Conservation (phyloP, 345 rosid species). For the Jatropha curcas region DNA sequence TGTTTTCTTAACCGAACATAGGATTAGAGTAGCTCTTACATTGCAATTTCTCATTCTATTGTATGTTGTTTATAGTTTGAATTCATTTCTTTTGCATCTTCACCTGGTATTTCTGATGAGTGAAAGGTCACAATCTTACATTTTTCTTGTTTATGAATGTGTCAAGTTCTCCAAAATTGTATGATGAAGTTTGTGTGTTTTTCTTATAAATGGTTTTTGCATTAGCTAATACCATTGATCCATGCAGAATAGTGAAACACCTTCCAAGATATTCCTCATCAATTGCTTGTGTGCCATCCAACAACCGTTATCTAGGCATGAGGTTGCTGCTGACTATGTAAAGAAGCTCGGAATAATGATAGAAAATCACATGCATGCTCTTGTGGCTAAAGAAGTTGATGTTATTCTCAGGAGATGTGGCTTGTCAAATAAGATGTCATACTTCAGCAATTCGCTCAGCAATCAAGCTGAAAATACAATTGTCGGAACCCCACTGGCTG, state of each 20-base stretch:
- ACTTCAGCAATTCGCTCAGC: constrained; percentile 44
- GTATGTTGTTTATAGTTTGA: no score
- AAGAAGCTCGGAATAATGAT: constrained; percentile 72
- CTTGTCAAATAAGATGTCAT: constrained; percentile 64
- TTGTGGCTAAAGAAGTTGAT: constrained; percentile 87
- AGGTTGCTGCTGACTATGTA: constrained; percentile 69
- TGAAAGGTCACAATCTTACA: neutral
- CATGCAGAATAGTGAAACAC: constrained; percentile 76
- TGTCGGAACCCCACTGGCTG: constrained; percentile 58
- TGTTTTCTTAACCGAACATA: no score
- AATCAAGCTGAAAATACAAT: constrained; percentile 34
- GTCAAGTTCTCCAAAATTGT: neutral
- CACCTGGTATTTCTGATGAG: no score
- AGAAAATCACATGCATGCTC: constrained; percentile 58
- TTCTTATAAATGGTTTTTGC: constrained; percentile 3
- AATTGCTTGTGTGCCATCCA: constrained; percentile 88
- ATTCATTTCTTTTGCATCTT: no score
- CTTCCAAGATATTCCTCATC: constrained; percentile 88
- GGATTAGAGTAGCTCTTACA: no score
- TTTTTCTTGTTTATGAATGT: neutral
- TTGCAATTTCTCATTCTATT: no score
- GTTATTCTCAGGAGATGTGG: constrained; percentile 70
- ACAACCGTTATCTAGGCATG: constrained; percentile 70
- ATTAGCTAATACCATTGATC: constrained; percentile 4
- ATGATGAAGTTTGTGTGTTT: neutral